Conservation (phyloP, 352 stramenopile genomes). For the Plasmopara halstedii region DNA sequence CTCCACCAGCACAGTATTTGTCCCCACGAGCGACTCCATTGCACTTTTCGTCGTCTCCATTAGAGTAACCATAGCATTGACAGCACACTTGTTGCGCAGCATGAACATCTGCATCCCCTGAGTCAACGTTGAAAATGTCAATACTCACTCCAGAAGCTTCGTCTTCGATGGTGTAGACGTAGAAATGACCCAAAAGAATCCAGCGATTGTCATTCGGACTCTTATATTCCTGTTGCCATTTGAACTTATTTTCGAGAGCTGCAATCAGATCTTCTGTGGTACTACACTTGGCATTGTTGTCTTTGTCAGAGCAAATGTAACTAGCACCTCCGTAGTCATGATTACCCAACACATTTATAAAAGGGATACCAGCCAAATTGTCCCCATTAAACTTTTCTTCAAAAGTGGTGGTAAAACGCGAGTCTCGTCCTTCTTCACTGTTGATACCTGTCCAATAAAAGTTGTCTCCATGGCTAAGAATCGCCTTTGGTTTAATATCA, state of each 20-base stretch:
- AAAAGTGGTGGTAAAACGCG: slow-evolving; percentile 45
- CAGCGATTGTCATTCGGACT: slow-evolving; percentile 48
- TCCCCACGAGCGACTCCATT: slow-evolving; percentile 31
- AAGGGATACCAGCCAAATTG: slow-evolving; percentile 31
- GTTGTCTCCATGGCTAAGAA: slow-evolving; percentile 60
- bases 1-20: slow-evolving; percentile 27
- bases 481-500: slow-evolving; percentile 40
- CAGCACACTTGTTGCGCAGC: slow-evolving; percentile 42
- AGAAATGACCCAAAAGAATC: slow-evolving; percentile 44
- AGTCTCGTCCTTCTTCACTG: slow-evolving; percentile 27
- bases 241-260: slow-evolving; percentile 34
- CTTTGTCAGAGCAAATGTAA: slow-evolving; percentile 36
- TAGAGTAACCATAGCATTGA: slow-evolving; percentile 43
- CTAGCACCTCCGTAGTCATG: slow-evolving; percentile 53
- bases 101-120: slow-evolving; percentile 38
- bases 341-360: slow-evolving; percentile 60
- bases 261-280: slow-evolving; percentile 16
- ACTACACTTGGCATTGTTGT: slow-evolving; percentile 22
- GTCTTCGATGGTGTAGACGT: slow-evolving; percentile 37
- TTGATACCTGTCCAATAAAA: slow-evolving; percentile 62
- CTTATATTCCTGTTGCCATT: slow-evolving; percentile 34
- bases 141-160: slow-evolving; percentile 28
- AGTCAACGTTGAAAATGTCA: slow-evolving; percentile 54
- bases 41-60: slow-evolving; percentile 26
- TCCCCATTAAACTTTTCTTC: slow-evolving; percentile 41